These are phyloP conservation scores for Alternaria consortialis DNA, from an alignment of 2,329 filamentous ascomycete genomes.

Conservation along the genomic window DNA sequence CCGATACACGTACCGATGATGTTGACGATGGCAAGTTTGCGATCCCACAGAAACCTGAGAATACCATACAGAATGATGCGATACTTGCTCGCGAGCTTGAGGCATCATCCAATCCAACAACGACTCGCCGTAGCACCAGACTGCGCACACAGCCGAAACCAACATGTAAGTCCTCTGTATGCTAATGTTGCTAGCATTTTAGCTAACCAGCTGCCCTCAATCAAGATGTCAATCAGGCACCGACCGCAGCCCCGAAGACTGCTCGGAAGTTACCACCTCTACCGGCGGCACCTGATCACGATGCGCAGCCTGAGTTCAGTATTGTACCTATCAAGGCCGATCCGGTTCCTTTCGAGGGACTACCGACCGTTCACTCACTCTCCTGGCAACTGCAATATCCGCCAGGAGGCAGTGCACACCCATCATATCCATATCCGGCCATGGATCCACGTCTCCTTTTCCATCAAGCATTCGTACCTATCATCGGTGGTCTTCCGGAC, in stretches of 20 bases:
- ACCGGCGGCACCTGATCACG: not conserved
- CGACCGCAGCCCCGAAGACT: not conserved
- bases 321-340: constrained; percentile 10
- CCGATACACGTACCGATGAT: not conserved
- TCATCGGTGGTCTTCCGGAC: constrained; percentile 26
- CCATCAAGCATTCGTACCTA: constrained; percentile 16
- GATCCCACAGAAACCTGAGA: not conserved
- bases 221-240: not conserved
- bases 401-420: constrained; percentile 28
- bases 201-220: not conserved
- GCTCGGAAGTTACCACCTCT: not conserved
- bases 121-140: constrained; percentile 12
- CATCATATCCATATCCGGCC: constrained; percentile 25
- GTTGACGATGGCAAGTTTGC: not conserved
- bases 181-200: fast-evolving
- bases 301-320: not conserved
- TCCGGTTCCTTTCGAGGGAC: not conserved
- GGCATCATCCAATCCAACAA: not conserved
- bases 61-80: not conserved
- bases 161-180: not conserved
- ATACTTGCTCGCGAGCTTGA: constrained; percentile 8
- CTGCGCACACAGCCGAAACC: not conserved
- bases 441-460: constrained; percentile 27
- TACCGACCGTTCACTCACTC: constrained; percentile 12
- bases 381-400: constrained; percentile 31